Evolutionary conservation across 2,329 filamentous ascomycete genomes (phyloP).

Genomic region (Grosmannia penicillata): DNA sequence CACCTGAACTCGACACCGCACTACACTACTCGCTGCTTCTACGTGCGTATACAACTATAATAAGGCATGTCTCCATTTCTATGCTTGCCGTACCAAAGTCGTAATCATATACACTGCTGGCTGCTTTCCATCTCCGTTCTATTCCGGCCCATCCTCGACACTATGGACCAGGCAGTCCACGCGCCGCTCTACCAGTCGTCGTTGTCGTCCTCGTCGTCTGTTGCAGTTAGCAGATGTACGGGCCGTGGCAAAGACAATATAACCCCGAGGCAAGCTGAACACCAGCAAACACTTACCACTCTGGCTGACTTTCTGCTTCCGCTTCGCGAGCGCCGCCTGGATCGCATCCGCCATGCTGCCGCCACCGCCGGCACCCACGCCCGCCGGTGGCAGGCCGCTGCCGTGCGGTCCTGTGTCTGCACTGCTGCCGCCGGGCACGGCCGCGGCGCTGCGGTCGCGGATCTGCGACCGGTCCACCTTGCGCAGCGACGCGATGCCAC

Average conservation of each 20-base stretch:
- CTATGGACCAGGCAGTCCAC: too few relatives aligned
- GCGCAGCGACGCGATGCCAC: conserved; percentile 53
- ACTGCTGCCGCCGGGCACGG: conserved; percentile 37
- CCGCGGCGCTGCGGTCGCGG: conserved; percentile 52
- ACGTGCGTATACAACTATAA: too few relatives aligned
- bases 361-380: conserved; percentile 35
- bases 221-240: background rate
- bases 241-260: background rate
- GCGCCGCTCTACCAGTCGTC: background rate
- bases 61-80: too few relatives aligned
- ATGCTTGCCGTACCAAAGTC: too few relatives aligned
- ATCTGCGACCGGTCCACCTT: conserved; percentile 61
- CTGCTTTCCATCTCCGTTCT: too few relatives aligned
- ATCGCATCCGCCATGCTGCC: conserved; percentile 62
- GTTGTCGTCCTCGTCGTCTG: conserved; percentile 5
- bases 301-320: conserved; percentile 87
- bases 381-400: conserved; percentile 35
- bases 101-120: too few relatives aligned
- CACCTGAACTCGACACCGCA: too few relatives aligned
- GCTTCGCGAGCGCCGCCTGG: conserved; percentile 63
- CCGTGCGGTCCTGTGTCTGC: conserved; percentile 34
- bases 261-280: conserved; percentile 6
- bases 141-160: too few relatives aligned
- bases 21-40: too few relatives aligned
- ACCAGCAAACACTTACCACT: conserved; percentile 74